These are phyloP conservation scores for Claviceps monticola DNA, from an alignment of 2,329 filamentous ascomycete genomes.

Conservation along the genomic window DNA sequence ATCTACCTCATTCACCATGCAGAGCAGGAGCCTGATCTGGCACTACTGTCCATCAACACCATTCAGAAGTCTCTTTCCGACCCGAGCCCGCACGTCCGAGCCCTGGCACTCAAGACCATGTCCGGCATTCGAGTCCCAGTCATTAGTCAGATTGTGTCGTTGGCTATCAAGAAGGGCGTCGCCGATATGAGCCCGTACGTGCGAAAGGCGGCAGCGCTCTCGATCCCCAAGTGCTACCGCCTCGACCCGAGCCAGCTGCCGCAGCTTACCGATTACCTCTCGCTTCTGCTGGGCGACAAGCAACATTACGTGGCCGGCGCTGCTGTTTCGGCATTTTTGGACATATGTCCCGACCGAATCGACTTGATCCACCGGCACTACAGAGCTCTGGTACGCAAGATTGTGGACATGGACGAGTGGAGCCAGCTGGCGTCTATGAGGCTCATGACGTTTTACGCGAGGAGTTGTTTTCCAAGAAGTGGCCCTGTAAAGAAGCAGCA, in stretches of 20 bases:
- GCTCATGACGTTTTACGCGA: constrained; percentile 71
- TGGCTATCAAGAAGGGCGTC: constrained; percentile 88
- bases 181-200: constrained; percentile 93
- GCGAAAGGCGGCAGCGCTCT: constrained; percentile 79
- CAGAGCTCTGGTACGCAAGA: constrained; percentile 67
- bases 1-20: constrained; percentile 96
- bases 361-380: constrained; percentile 90
- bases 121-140: constrained; percentile 93
- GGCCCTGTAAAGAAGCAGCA: constrained; percentile 34
- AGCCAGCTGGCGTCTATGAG: constrained; percentile 73
- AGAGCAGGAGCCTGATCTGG: constrained; percentile 88
- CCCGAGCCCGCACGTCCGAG: constrained; percentile 76
- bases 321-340: constrained; percentile 76
- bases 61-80: constrained; percentile 97
- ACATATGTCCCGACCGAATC: constrained; percentile 75
- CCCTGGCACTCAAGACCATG: constrained; percentile 91
- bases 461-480: constrained; percentile 71
- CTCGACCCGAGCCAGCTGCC: constrained; percentile 77
- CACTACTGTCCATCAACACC: constrained; percentile 92
- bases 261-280: constrained; percentile 71
- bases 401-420: constrained; percentile 99
- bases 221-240: constrained; percentile 90
- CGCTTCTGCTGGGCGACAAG: constrained; percentile 68
- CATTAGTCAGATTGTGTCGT: constrained; percentile 91
- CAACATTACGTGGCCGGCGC: constrained; percentile 96